These are phyloP conservation scores for Alternaria alternata DNA, from an alignment of 2,329 filamentous ascomycete genomes.

Conservation along the genomic window DNA sequence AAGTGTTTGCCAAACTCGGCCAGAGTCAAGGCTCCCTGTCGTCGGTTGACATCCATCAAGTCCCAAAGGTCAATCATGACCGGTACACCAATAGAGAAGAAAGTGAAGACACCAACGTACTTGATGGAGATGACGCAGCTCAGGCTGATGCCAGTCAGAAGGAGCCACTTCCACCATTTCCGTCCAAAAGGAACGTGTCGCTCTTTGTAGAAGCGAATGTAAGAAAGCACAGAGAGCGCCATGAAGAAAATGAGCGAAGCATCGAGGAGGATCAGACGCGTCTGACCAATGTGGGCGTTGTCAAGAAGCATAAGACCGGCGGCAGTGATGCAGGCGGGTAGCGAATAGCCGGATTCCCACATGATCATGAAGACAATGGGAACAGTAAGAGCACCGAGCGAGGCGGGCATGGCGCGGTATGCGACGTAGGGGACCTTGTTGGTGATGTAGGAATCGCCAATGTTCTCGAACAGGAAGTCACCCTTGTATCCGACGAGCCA, in stretches of 20 bases:
- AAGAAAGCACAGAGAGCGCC: constrained; percentile 91
- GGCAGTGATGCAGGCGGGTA: constrained; percentile 89
- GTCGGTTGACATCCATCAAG: constrained; percentile 86
- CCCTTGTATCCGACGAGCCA: constrained; percentile 98
- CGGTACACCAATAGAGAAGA: constrained; percentile 94
- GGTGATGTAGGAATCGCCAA: constrained; percentile 95
- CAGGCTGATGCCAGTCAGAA: constrained; percentile 90
- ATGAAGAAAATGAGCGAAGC: constrained; percentile 94
- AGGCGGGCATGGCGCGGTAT: constrained; percentile 90
- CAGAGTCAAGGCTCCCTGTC: constrained; percentile 80
- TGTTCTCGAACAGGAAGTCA: constrained; percentile 98
- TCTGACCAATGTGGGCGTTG: constrained; percentile 97
- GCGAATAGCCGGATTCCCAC: constrained; percentile 99
- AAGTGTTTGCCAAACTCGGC: constrained; percentile 89
- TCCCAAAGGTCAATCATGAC: constrained; percentile 96
- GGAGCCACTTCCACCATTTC: constrained; percentile 99
- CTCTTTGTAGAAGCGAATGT: constrained; percentile 97
- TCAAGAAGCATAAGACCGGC: constrained; percentile 90
- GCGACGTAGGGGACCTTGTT: constrained; percentile 98
- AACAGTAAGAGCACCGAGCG: constrained; percentile 90
- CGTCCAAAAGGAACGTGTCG: constrained; percentile 86
- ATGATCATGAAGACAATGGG: constrained; percentile 96
- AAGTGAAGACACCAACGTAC: constrained; percentile 96
- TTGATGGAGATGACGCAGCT: constrained; percentile 99
- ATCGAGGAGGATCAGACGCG: constrained; percentile 91